Evolutionary conservation across 2,329 filamentous ascomycete genomes (phyloP).

Genomic region (Podosphaera fusca): DNA sequence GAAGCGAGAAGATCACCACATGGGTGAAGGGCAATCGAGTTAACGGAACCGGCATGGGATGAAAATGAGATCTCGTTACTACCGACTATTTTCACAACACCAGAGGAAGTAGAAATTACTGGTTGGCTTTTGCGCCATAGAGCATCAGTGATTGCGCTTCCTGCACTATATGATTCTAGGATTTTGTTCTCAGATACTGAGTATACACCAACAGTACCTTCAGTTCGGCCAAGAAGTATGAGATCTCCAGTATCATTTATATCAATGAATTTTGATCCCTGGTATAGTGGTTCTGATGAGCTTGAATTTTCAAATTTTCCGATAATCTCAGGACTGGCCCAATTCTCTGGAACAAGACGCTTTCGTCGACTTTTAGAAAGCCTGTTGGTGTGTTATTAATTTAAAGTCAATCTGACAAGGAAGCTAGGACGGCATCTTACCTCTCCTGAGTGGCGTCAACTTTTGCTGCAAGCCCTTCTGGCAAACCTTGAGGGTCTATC

Average conservation of each 20-base stretch:
- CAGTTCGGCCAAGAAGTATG: constrained; percentile 36
- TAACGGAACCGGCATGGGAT: constrained; percentile 67
- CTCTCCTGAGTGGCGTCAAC: constrained; percentile 62
- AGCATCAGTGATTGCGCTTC: constrained; percentile 31
- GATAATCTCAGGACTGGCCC: constrained; percentile 57
- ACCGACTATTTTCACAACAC: constrained; percentile 54
- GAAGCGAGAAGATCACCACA: constrained; percentile 66
- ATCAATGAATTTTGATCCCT: constrained; percentile 32
- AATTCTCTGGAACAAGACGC: constrained; percentile 62
- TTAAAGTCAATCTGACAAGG: neutral
- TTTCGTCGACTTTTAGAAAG: constrained; percentile 78
- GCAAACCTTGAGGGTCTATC: constrained; percentile 58
- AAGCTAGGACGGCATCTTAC: constrained; percentile 26
- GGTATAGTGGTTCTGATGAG: constrained; percentile 32
- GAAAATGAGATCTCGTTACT: constrained; percentile 45
- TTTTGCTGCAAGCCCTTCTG: constrained; percentile 44
- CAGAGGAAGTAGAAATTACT: constrained; percentile 14
- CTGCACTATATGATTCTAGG: constrained; percentile 19
- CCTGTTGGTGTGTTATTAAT: constrained; percentile 21
- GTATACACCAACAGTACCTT: constrained; percentile 49
- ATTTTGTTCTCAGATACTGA: constrained; percentile 57
- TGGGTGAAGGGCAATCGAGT: constrained; percentile 58
- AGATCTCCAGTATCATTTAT: constrained; percentile 34
- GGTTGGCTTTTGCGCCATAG: constrained; percentile 21
- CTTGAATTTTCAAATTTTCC: constrained; percentile 30